These are phyloP conservation scores for Prunus mongolica DNA, from an alignment of 306 rosid species.

Conservation along the genomic window DNA sequence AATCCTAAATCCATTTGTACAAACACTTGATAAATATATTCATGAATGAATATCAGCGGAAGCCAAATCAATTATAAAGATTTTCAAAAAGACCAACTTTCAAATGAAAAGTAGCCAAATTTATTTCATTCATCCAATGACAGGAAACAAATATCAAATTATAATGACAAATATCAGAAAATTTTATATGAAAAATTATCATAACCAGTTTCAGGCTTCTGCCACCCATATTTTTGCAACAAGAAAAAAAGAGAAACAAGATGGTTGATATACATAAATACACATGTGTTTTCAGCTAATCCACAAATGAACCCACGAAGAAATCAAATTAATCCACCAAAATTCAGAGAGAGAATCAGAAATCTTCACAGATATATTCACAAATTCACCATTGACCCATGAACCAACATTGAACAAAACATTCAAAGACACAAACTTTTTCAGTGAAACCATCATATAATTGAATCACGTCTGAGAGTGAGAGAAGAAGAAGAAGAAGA, in stretches of 20 bases:
- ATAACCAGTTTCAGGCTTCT: not conserved
- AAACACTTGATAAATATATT: not conserved
- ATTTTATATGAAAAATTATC: not conserved
- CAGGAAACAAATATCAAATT: not conserved
- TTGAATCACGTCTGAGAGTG: not conserved
- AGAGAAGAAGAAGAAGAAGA: not conserved
- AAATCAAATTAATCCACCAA: not conserved
- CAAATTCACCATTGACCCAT: not conserved
- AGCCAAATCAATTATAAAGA: not conserved
- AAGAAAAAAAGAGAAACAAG: not conserved
- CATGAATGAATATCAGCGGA: not conserved
- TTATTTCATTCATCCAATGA: not conserved
- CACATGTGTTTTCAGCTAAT: not conserved
- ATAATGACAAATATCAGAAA: not conserved
- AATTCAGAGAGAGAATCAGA: not conserved
- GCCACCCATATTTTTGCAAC: not conserved
- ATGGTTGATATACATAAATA: not conserved
- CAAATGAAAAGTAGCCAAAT: not conserved
- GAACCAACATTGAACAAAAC: not conserved
- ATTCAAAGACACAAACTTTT: not conserved
- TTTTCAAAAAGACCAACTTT: not conserved
- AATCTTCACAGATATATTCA: not conserved
- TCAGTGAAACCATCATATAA: not conserved
- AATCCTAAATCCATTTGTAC: slow-evolving; percentile 44
- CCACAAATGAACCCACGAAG: not conserved